A percentile compares a stretch with the other conserved stretches of the same genome.
phyloP scores from a whole-genome alignment of 2,329 filamentous ascomycete genomes.

The Trichoderma harzianum region DNA sequence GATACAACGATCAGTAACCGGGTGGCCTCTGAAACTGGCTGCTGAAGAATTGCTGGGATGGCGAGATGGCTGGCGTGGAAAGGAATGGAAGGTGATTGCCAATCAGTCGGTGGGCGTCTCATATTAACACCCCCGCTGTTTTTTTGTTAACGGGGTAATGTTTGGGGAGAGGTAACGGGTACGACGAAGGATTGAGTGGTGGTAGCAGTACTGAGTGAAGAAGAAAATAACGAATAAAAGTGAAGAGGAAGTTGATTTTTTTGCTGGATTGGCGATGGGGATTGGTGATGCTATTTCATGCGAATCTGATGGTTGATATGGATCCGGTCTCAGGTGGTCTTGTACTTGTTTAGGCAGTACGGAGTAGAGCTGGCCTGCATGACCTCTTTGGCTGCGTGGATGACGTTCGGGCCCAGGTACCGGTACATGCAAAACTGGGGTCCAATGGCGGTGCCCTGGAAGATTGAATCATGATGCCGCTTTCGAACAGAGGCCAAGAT shows the following conservation, averaged over 20 bases:
- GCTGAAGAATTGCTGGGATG: background rate
- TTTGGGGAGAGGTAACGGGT: background rate
- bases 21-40: background rate
- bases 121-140: constrained; percentile 17
- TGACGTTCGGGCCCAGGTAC: constrained; percentile 8
- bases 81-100: constrained; percentile 15
- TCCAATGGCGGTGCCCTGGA: background rate
- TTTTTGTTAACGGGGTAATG: background rate
- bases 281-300: background rate
- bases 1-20: background rate
- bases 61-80: constrained; percentile 9
- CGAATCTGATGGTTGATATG: background rate
- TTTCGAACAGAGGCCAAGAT: background rate
- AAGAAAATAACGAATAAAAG: background rate
- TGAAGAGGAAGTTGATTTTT: background rate
- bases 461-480: background rate
- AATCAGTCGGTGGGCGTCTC: constrained; percentile 12
- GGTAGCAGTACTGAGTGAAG: background rate
- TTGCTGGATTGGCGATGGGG: background rate
- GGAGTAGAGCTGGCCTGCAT: background rate
- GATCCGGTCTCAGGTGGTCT: background rate
- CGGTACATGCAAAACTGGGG: background rate
- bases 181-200: background rate
- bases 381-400: constrained; percentile 6
- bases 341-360: background rate